Conservation (phyloP, 2,329 filamentous ascomycete species). For the Alternaria triticina region DNA sequence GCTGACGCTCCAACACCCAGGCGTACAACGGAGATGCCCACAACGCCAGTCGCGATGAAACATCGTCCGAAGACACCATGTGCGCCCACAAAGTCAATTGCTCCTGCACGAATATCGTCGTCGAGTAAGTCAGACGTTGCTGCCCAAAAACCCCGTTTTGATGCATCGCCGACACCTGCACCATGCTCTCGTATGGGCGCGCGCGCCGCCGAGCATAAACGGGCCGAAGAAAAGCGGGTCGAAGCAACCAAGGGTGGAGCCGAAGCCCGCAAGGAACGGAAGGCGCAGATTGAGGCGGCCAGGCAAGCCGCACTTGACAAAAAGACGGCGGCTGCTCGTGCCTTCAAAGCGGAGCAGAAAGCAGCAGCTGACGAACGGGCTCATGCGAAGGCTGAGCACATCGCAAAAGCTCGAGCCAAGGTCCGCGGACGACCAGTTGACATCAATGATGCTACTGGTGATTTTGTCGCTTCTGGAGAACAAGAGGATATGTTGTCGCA, state of each 20-base stretch:
- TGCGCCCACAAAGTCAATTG: not conserved
- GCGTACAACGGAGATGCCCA: not conserved
- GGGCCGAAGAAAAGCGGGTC: conserved; percentile 4
- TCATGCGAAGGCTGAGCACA: conserved; percentile 11
- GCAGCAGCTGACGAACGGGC: conserved; percentile 5
- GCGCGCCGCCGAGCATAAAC: not conserved
- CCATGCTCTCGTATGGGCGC: not conserved
- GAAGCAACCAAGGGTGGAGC: not conserved
- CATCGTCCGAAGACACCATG: not conserved
- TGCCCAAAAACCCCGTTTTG: not conserved
- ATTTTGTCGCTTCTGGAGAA: not conserved
- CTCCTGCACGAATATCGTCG: not conserved
- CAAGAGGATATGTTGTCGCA: not conserved
- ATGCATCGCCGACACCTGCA: not conserved
- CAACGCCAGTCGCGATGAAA: not conserved
- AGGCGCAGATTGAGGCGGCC: conserved; percentile 10
- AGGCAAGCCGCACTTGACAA: conserved; percentile 17
- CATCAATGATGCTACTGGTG: not conserved
- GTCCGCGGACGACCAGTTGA: conserved; percentile 7
- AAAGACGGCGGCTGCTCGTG: conserved; percentile 16
- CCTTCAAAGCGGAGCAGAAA: conserved; percentile 14
- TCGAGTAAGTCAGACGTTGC: not conserved
- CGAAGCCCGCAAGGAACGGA: conserved; percentile 9
- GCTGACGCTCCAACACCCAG: conserved; percentile 13
- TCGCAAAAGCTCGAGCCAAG: conserved; percentile 23